Evolutionary conservation across 2,329 filamentous ascomycete species (phyloP).

Genomic region (Hymenoscyphus occultus): DNA sequence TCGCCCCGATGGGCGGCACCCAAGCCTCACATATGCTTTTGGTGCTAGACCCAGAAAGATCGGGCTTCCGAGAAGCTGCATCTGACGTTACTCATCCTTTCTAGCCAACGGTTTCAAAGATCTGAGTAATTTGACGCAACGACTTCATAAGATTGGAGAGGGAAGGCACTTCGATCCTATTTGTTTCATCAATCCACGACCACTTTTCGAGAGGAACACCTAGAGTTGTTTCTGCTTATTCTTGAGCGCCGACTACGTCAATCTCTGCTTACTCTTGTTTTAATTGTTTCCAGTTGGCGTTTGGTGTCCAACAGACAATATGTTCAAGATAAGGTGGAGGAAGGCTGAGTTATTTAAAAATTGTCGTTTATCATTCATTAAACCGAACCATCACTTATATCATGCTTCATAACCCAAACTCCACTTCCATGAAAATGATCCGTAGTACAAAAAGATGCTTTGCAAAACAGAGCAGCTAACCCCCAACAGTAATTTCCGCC

Average conservation of each 20-base stretch:
- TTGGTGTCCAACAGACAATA: not conserved
- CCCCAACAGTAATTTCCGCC: constrained; percentile 50
- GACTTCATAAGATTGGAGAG: not conserved
- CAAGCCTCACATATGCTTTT: not conserved
- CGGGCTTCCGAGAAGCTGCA: not conserved
- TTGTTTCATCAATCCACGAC: not conserved
- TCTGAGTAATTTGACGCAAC: not conserved
- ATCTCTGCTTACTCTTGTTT: not conserved
- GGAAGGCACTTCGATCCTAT: not conserved
- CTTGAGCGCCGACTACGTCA: not conserved
- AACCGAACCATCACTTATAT: constrained; percentile 1
- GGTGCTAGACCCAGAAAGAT: not conserved
- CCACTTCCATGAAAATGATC: constrained; percentile 7
- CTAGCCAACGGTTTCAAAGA: not conserved
- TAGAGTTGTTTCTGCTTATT: not conserved
- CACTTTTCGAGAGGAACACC: not conserved
- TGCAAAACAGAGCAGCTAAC: constrained; percentile 13
- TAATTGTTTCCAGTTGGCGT: not conserved
- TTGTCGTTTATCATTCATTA: constrained; percentile 11
- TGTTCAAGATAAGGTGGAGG: not conserved
- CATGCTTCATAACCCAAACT: constrained; percentile 15
- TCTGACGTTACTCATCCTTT: not conserved
- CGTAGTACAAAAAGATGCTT: constrained; percentile 8
- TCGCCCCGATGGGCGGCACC: not conserved
- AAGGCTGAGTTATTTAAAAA: constrained; percentile 2